phyloP scores from a whole-genome alignment of 1,284 basidiomycete species.

The Pholiota adiposa region DNA sequence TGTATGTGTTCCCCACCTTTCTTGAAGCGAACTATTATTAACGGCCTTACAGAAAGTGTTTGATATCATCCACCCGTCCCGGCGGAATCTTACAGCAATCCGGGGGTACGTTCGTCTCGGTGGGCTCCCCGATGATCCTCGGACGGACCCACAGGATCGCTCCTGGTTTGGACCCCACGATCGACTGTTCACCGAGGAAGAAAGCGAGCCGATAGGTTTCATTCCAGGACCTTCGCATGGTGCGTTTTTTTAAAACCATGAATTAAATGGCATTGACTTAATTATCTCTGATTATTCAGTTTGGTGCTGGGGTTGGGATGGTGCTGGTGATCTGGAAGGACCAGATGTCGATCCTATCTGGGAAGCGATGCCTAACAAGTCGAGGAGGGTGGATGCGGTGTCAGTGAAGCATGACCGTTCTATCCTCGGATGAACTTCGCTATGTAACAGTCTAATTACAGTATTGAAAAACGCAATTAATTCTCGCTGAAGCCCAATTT shows the following conservation, averaged over 20 bases:
- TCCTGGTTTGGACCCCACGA: slow-evolving; percentile 97
- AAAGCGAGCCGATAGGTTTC: slow-evolving; percentile 78
- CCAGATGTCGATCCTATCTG: slow-evolving; percentile 96
- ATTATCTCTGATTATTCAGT: slow-evolving; percentile 60
- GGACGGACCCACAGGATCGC: slow-evolving; percentile 92
- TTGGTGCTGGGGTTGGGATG: slow-evolving; percentile 99
- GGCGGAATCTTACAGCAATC: slow-evolving; percentile 92
- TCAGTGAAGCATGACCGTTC: slow-evolving; percentile 77
- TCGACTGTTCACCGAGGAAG: slow-evolving; percentile 87
- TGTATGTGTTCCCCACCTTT: slow-evolving; percentile 46
- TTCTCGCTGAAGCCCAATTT: no score
- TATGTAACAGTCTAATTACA: slow-evolving; percentile 3
- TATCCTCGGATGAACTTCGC: slow-evolving; percentile 23
- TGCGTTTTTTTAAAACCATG: slow-evolving; percentile 43
- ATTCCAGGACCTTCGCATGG: slow-evolving; percentile 84
- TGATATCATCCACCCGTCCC: slow-evolving; percentile 88
- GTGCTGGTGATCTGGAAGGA: slow-evolving; percentile 93
- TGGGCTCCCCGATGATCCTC: slow-evolving; percentile 91
- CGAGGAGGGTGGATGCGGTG: slow-evolving; percentile 64
- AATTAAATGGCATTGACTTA: not conserved
- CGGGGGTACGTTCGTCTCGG: slow-evolving; percentile 89
- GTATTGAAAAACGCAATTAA: not conserved
- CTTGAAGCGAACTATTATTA: not conserved
- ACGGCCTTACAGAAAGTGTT: slow-evolving; percentile 75
- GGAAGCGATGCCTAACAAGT: slow-evolving; percentile 81